These are phyloP conservation scores for Draba incana DNA, from an alignment of 345 rosid species.

Conservation along the genomic window DNA sequence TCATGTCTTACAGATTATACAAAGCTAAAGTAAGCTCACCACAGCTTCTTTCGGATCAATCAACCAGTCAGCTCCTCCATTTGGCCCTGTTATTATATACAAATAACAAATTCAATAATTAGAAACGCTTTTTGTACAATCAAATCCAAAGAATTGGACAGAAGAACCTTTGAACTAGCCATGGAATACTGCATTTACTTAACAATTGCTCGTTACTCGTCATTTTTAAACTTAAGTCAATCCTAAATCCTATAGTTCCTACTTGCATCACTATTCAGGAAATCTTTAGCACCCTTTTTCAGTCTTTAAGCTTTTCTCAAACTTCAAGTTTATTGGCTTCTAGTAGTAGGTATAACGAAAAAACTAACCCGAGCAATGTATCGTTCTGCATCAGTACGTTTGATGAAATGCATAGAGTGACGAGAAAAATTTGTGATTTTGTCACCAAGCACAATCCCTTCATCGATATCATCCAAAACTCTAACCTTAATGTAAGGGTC, in stretches of 20 bases:
- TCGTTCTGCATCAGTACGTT: constrained; percentile 91
- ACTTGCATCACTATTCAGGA: neutral
- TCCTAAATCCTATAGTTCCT: neutral
- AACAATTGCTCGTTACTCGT: neutral
- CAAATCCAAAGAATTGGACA: neutral
- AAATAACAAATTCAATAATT: constrained; percentile 15
- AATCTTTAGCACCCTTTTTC: neutral
- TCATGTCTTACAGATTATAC: constrained; percentile 29
- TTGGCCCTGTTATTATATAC: constrained; percentile 63
- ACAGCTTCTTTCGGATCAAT: constrained; percentile 43
- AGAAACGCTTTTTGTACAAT: constrained; percentile 5
- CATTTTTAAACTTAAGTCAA: neutral
- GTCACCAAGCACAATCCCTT: constrained; percentile 70
- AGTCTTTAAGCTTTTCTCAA: neutral
- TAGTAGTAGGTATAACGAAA: neutral
- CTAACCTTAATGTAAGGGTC: constrained; percentile 94
- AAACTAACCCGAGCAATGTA: constrained; percentile 78
- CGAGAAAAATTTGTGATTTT: constrained; percentile 72
- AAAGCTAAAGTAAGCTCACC: constrained; percentile 15
- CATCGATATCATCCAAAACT: constrained; percentile 79
- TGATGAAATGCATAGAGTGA: constrained; percentile 91
- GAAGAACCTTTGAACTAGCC: neutral
- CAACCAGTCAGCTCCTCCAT: constrained; percentile 84
- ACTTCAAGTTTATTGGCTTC: constrained; percentile 4
- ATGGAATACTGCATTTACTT: too few relatives aligned